phyloP scores from a whole-genome alignment of 306 rosid genomes.

The Elaeagnus macrophylla region DNA sequence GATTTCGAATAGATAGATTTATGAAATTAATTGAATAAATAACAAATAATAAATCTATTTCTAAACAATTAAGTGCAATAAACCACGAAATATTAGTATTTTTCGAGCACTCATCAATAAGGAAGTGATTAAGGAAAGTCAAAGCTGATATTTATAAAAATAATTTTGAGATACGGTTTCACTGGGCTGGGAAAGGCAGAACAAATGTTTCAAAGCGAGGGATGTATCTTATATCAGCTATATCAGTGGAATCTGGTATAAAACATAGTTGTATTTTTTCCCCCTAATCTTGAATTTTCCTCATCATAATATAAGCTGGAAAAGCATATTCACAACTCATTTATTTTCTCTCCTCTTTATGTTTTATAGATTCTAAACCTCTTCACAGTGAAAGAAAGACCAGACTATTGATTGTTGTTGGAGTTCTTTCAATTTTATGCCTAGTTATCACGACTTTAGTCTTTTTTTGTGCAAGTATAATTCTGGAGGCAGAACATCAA shows the following conservation, averaged over 20 bases:
- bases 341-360: not conserved
- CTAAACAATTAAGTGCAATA: too few relatives aligned
- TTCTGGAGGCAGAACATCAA: conserved; percentile 7
- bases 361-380: conserved; percentile 17
- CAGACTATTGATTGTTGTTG: conserved; percentile 8
- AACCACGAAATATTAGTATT: too few relatives aligned
- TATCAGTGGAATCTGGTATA: conserved; percentile 54
- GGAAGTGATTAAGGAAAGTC: conserved; percentile 8
- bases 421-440: conserved; percentile 12
- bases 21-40: too few relatives aligned
- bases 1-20: too few relatives aligned
- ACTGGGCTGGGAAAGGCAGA: conserved; percentile 71
- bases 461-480: conserved; percentile 22
- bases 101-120: too few relatives aligned
- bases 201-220: conserved; percentile 34
- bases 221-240: conserved; percentile 49
- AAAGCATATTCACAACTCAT: not conserved
- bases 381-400: conserved; percentile 1
- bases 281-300: not conserved
- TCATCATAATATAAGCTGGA: not conserved
- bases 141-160: conserved; percentile 34
- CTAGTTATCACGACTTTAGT: conserved; percentile 2
- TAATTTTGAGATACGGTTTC: conserved; percentile 37
- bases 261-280: not conserved
- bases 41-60: too few relatives aligned